Conservation (phyloP, 2,329 filamentous ascomycete genomes). For the Hirsutella thompsonii region DNA sequence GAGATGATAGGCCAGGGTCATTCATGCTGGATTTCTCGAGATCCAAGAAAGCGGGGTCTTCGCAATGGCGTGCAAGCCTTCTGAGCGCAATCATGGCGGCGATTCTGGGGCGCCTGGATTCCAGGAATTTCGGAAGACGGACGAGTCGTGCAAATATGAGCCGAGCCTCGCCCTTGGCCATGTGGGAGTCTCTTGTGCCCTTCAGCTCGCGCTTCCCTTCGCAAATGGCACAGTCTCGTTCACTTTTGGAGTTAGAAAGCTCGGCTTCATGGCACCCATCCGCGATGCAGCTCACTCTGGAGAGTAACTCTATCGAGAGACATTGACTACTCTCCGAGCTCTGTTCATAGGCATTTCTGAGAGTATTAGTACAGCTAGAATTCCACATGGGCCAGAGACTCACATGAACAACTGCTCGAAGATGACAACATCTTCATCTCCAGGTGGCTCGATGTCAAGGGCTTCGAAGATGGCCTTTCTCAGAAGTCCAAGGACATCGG, state of each 20-base stretch:
- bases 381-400: constrained; percentile 20
- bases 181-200: constrained; percentile 1
- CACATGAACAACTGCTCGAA: constrained; percentile 32
- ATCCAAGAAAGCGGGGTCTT: constrained; percentile 45
- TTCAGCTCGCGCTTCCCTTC: constrained; percentile 4
- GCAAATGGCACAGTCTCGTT: constrained; percentile 13
- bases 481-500: constrained; percentile 10
- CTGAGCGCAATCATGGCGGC: constrained; percentile 60
- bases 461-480: constrained; percentile 13
- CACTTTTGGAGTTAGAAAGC: neutral
- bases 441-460: constrained; percentile 12
- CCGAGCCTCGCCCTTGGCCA: constrained; percentile 24
- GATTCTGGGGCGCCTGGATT: constrained; percentile 50
- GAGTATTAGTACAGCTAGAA: constrained; percentile 8
- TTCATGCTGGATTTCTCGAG: constrained; percentile 49
- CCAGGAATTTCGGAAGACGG: constrained; percentile 29
- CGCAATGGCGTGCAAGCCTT: constrained; percentile 55
- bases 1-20: constrained; percentile 50
- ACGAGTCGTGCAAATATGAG: constrained; percentile 33
- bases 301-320: constrained; percentile 39
- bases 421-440: constrained; percentile 12
- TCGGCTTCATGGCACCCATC: constrained; percentile 5
- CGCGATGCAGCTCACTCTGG: constrained; percentile 27
- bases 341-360: constrained; percentile 27
- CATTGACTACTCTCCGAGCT: constrained; percentile 37